phyloP scores from a whole-genome alignment of 78 protist species.

The Monocercomonoides exilis region DNA sequence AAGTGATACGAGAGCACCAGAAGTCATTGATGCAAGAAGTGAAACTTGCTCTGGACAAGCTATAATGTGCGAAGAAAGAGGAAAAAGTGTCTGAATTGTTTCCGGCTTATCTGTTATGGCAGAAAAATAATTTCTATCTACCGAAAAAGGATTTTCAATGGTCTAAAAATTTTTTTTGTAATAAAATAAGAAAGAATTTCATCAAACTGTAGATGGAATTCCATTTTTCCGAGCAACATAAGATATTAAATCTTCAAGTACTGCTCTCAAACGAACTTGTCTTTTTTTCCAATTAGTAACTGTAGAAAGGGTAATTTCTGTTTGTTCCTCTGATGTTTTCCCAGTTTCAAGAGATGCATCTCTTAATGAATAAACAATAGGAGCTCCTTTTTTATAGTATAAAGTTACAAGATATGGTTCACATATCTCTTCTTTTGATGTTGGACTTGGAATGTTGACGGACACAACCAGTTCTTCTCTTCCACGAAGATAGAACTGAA shows the following conservation, averaged over 20 bases:
- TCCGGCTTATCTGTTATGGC: background rate
- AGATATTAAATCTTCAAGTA: background rate
- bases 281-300: background rate
- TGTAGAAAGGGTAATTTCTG: background rate
- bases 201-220: background rate
- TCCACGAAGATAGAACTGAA: background rate
- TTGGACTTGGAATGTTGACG: background rate
- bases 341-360: background rate
- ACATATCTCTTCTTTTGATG: background rate
- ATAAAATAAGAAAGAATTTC: too few relatives aligned
- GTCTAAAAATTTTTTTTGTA: too few relatives aligned
- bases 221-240: background rate
- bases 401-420: background rate
- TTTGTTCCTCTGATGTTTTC: background rate
- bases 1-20: background rate
- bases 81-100: background rate
- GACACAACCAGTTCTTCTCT: background rate
- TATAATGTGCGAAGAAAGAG: background rate
- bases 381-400: background rate
- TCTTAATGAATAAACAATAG: background rate
- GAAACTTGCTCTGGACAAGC: background rate
- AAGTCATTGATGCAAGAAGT: background rate
- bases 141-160: background rate
- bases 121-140: background rate
- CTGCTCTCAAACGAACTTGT: background rate